phyloP scores from a whole-genome alignment of 352 stramenopile species.

The Blastocystis sp. region DNA sequence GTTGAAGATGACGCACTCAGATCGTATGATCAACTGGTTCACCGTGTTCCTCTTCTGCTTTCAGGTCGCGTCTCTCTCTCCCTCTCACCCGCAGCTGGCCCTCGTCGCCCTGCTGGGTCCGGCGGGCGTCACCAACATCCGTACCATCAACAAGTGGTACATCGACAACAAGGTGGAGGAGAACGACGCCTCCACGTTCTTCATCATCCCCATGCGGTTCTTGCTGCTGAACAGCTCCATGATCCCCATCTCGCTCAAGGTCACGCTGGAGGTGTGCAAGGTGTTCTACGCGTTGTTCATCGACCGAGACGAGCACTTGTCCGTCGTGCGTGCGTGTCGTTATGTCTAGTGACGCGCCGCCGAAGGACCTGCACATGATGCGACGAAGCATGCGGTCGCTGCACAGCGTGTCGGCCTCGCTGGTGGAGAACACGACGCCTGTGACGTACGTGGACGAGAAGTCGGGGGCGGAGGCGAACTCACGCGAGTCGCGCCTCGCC shows the following conservation, averaged over 20 bases:
- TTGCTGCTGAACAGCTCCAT: conserved; percentile 88
- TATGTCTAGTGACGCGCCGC: background rate
- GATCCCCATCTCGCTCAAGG: conserved; percentile 90
- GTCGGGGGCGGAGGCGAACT: conserved; percentile 45
- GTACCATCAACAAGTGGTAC: conserved; percentile 67
- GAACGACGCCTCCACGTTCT: conserved; percentile 60
- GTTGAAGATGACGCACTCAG: conserved; percentile 83
- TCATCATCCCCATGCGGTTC: conserved; percentile 80
- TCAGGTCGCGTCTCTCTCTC: conserved; percentile 80
- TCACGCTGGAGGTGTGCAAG: conserved; percentile 78
- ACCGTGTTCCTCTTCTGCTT: conserved; percentile 82
- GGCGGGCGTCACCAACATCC: conserved; percentile 40
- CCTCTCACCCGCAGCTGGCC: conserved; percentile 52
- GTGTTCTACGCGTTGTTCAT: conserved; percentile 73
- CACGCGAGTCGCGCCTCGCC: conserved; percentile 74
- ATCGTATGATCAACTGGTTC: conserved; percentile 83
- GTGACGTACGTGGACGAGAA: background rate
- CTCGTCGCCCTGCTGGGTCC: conserved; percentile 54
- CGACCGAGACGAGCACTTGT: conserved; percentile 75
- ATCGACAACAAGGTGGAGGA: conserved; percentile 42
- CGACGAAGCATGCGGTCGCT: conserved; percentile 77
- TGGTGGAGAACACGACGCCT: background rate
- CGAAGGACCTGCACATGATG: conserved; percentile 83
- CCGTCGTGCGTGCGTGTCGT: conserved; percentile 51
- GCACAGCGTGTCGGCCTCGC: conserved; percentile 85